phyloP scores from a whole-genome alignment of 2,329 filamentous ascomycete genomes.

The Aspergillus quadrilineatus region DNA sequence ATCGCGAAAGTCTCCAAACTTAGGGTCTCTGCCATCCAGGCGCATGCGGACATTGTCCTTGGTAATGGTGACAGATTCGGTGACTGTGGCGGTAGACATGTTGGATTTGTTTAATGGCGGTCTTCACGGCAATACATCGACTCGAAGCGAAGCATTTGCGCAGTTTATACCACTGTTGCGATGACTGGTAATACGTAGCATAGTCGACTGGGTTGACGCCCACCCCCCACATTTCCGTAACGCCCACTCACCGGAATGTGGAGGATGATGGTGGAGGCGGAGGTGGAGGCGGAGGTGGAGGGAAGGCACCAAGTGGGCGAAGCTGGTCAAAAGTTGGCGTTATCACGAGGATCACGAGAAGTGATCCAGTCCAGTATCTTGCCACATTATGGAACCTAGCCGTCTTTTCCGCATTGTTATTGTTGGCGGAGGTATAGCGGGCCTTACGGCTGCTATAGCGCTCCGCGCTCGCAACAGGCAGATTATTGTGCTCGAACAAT shows the following conservation, averaged over 20 bases:
- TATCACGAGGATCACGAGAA: not conserved
- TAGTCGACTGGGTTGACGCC: not conserved
- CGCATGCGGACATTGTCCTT: constrained; percentile 18
- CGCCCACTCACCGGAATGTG: not conserved
- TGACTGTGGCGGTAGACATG: constrained; percentile 21
- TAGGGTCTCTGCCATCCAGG: constrained; percentile 20
- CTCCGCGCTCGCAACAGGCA: constrained; percentile 23
- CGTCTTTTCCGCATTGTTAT: constrained; percentile 48
- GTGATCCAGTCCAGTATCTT: not conserved
- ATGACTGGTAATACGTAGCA: not conserved
- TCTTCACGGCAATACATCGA: too few relatives aligned
- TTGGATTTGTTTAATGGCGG: not conserved
- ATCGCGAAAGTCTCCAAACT: constrained; percentile 26
- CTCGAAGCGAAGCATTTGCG: too few relatives aligned
- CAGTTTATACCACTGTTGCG: not conserved
- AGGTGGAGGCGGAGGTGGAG: not conserved
- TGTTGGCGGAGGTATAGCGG: constrained; percentile 47
- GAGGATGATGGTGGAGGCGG: not conserved
- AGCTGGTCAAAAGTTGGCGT: not conserved
- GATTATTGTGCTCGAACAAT: constrained; percentile 28
- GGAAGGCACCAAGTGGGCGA: not conserved
- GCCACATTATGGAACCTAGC: not conserved
- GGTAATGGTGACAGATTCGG: not conserved
- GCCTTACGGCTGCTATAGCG: constrained; percentile 35
- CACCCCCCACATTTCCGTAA: not conserved